Conservation (phyloP, 2,329 filamentous ascomycete species). For the Phialophora verrucosa region DNA sequence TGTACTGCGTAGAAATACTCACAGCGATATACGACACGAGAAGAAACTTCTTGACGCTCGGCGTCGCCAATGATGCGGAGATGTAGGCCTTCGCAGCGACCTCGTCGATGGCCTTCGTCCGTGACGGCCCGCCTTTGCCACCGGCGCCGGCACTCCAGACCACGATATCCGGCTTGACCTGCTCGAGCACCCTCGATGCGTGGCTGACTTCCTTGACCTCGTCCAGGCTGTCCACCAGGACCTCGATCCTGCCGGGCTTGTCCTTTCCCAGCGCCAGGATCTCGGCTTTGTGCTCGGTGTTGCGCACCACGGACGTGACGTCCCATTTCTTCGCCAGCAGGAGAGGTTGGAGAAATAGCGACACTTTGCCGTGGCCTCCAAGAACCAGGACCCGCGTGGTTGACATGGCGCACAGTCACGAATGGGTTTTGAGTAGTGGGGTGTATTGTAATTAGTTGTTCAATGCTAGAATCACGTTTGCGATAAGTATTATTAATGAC, state of each 20-base stretch:
- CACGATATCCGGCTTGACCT: constrained; percentile 52
- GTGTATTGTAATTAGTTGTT: too few species aligned
- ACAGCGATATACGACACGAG: constrained; percentile 59
- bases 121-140: constrained; percentile 58
- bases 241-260: constrained; percentile 67
- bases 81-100: constrained; percentile 63
- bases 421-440: too few species aligned
- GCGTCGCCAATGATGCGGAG: constrained; percentile 52
- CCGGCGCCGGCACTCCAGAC: constrained; percentile 60
- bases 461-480: too few species aligned
- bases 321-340: constrained; percentile 76
- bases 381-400: constrained; percentile 69
- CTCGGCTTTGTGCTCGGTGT: constrained; percentile 67
- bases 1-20: not conserved
- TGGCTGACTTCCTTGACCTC: constrained; percentile 69
- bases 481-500: too few species aligned
- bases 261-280: constrained; percentile 67
- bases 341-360: constrained; percentile 75
- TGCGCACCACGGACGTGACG: constrained; percentile 78
- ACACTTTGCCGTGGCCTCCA: constrained; percentile 81
- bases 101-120: constrained; percentile 60
- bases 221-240: constrained; percentile 73
- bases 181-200: constrained; percentile 65
- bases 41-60: constrained; percentile 59
- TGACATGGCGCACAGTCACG: not conserved